Evolutionary conservation across 2,329 filamentous ascomycete genomes (phyloP).

Genomic region (Myriosclerotinia scirpicola): DNA sequence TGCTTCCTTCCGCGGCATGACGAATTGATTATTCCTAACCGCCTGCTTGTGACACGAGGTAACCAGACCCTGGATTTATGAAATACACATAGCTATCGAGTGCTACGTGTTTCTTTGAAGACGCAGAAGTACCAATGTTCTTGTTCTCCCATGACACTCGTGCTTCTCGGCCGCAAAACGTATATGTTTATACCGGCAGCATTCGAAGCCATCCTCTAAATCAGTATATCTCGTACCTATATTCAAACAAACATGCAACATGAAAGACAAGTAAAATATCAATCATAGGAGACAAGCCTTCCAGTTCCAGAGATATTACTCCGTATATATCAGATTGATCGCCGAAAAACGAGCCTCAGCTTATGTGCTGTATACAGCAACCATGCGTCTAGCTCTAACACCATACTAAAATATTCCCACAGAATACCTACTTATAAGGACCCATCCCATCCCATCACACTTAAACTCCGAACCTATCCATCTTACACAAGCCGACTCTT

Average conservation of each 20-base stretch:
- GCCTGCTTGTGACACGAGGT: not conserved
- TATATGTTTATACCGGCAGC: not conserved
- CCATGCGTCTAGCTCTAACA: no score
- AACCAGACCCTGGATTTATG: conserved; percentile 6
- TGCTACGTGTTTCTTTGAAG: not conserved
- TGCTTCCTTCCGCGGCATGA: conserved; percentile 15
- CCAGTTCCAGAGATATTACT: no score
- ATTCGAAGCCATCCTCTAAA: not conserved
- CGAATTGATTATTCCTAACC: conserved; percentile 3
- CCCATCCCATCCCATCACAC: not conserved
- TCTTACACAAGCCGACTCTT: not conserved
- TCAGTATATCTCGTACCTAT: not conserved
- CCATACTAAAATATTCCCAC: no score
- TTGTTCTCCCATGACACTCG: not conserved
- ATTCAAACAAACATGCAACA: not conserved
- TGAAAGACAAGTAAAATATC: no score
- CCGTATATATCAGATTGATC: not conserved
- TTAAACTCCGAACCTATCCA: not conserved
- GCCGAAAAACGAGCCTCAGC: not conserved
- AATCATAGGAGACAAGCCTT: not conserved
- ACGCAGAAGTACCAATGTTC: conserved; percentile 11
- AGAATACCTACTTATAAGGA: not conserved
- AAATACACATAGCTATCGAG: not conserved
- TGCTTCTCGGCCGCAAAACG: not conserved
- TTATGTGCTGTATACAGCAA: not conserved